phyloP scores from a whole-genome alignment of 2,329 filamentous ascomycete species.

The Trichoderma atrobrunneum region DNA sequence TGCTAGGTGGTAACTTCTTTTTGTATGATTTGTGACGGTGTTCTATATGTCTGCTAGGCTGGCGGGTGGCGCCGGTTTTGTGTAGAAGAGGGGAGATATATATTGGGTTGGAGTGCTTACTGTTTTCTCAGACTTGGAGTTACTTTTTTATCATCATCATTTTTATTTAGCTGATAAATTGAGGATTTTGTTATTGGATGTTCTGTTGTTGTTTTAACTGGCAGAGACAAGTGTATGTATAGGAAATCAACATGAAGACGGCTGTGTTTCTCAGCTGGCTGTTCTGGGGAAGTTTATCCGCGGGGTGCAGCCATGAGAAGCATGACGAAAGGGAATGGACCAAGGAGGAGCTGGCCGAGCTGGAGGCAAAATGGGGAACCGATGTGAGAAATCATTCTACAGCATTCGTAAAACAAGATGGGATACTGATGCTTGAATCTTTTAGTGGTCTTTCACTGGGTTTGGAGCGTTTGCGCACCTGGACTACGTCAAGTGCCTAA shows the following conservation, averaged over 20 bases:
- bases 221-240: background rate
- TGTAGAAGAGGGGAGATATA: background rate
- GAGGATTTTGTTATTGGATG: background rate
- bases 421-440: background rate
- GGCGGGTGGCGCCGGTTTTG: background rate
- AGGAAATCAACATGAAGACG: slow-evolving; percentile 27
- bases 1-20: too few species aligned
- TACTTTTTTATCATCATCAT: background rate
- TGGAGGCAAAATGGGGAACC: slow-evolving; percentile 56
- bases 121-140: background rate
- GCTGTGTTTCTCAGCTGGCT: slow-evolving; percentile 28
- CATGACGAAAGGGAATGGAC: slow-evolving; percentile 45
- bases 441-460: slow-evolving; percentile 58
- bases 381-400: slow-evolving; percentile 43
- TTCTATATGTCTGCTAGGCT: background rate
- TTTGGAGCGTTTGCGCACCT: slow-evolving; percentile 75
- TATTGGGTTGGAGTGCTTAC: background rate
- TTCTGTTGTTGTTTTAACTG: background rate
- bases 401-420: background rate
- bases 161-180: background rate
- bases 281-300: slow-evolving; percentile 28
- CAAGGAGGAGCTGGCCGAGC: slow-evolving; percentile 49
- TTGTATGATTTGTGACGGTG: background rate
- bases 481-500: slow-evolving; percentile 65
- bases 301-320: slow-evolving; percentile 30